phyloP scores from a whole-genome alignment of 768 basidiomycete species.

The Dioszegia crocea region DNA sequence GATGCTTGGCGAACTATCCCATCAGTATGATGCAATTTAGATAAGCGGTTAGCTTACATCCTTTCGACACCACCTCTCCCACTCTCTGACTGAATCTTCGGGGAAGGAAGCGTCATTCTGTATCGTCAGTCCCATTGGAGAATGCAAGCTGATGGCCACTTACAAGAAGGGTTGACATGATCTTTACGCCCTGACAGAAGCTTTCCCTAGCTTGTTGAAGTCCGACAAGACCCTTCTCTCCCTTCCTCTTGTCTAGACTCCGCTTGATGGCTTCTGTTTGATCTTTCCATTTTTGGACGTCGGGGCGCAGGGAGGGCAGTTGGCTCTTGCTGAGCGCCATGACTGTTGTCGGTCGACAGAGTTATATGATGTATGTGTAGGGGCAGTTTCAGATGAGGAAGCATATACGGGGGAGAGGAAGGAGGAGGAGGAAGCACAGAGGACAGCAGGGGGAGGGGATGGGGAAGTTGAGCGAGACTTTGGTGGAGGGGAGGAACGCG shows the following conservation, averaged over 20 bases:
- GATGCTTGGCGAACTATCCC: not conserved
- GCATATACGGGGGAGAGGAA: not conserved
- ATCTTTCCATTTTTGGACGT: not conserved
- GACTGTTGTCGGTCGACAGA: not conserved
- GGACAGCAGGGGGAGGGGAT: not conserved
- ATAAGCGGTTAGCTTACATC: not conserved
- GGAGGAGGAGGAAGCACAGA: not conserved
- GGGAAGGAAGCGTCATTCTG: slow-evolving; percentile 7
- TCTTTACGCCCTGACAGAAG: slow-evolving; percentile 1
- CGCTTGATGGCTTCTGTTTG: not conserved
- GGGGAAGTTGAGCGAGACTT: not conserved
- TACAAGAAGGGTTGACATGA: not conserved
- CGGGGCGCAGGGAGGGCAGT: not conserved
- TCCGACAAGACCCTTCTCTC: not conserved
- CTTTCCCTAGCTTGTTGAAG: not conserved
- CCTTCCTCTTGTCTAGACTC: slow-evolving; percentile 6
- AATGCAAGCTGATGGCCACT: not conserved
- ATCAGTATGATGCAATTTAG: not conserved
- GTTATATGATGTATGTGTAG: too few species aligned
- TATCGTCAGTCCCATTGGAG: not conserved
- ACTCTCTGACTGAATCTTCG: not conserved
- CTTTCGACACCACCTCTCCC: not conserved
- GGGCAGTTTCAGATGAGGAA: too few species aligned
- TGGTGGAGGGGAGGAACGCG: not conserved
- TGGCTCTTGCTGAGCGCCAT: not conserved